These are phyloP conservation scores for Helotiales sp. DNA, from an alignment of 2,329 filamentous ascomycete species.

Conservation along the genomic window DNA sequence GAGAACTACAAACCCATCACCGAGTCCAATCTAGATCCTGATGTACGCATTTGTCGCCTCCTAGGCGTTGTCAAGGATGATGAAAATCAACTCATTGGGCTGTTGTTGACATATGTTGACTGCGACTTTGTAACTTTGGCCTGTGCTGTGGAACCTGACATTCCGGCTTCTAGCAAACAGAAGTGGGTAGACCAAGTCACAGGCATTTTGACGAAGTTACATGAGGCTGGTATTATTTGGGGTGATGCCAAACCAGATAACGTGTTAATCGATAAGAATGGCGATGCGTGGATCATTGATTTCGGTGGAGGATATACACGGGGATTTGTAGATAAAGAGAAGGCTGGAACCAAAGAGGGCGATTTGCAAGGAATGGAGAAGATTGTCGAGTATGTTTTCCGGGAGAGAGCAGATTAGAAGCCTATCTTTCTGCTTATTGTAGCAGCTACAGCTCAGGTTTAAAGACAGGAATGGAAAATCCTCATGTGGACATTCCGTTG, in stretches of 20 bases:
- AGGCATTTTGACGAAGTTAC: conserved; percentile 17
- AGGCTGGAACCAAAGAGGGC: conserved; percentile 15
- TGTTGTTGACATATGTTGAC: conserved; percentile 25
- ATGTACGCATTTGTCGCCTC: conserved; percentile 20
- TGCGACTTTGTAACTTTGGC: conserved; percentile 19
- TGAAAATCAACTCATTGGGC: conserved; percentile 15
- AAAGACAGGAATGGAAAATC: too few relatives aligned
- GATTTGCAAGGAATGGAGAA: conserved; percentile 17
- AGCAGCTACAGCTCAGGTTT: too few relatives aligned
- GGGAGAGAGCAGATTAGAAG: not conserved
- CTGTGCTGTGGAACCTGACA: conserved; percentile 14
- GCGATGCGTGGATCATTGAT: conserved; percentile 23
- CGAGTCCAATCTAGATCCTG: conserved; percentile 14
- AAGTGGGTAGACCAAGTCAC: conserved; percentile 18
- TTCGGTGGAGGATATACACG: conserved; percentile 23
- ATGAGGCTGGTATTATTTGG: conserved; percentile 22
- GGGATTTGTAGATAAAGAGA: not conserved
- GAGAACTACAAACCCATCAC: conserved; percentile 16
- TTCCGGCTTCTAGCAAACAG: conserved; percentile 15
- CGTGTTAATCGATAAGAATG: conserved; percentile 22
- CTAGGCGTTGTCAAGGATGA: conserved; percentile 22
- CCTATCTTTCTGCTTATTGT: not conserved
- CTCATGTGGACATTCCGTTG: not conserved
- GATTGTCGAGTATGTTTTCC: conserved; percentile 8
- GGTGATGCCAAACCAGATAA: conserved; percentile 26